phyloP scores from a whole-genome alignment of 257 asterid species.

The Solanum chiquidenum region DNA sequence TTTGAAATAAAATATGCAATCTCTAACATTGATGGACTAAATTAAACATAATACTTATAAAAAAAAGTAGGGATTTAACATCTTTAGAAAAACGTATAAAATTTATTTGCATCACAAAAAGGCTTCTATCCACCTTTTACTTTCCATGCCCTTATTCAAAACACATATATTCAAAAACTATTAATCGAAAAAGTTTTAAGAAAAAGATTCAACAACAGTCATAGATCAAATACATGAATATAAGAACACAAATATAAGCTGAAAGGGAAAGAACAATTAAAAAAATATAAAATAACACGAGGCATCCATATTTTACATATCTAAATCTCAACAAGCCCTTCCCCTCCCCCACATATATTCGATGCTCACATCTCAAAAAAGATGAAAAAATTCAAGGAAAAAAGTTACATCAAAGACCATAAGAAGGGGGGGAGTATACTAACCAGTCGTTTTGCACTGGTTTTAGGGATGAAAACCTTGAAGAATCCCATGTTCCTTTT shows the following conservation, averaged over 20 bases:
- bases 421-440: background rate
- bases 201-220: background rate
- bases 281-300: too few relatives aligned
- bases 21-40: background rate
- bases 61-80: too few relatives aligned
- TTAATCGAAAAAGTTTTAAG: background rate
- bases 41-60: too few relatives aligned
- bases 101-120: too few relatives aligned
- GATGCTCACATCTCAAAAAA: background rate
- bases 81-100: too few relatives aligned
- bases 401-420: background rate
- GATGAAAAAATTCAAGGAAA: background rate
- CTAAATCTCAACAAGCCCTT: background rate
- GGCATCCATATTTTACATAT: background rate
- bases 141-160: background rate
- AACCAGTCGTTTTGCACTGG: background rate
- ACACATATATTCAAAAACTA: background rate
- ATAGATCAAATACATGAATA: background rate
- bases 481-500: background rate
- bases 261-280: background rate
- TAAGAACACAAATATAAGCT: background rate
- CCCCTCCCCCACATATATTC: background rate
- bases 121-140: background rate
- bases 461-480: background rate
- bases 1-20: background rate